Conservation (phyloP, 2,329 filamentous ascomycete genomes). For the Aspergillus eucalypticola region DNA sequence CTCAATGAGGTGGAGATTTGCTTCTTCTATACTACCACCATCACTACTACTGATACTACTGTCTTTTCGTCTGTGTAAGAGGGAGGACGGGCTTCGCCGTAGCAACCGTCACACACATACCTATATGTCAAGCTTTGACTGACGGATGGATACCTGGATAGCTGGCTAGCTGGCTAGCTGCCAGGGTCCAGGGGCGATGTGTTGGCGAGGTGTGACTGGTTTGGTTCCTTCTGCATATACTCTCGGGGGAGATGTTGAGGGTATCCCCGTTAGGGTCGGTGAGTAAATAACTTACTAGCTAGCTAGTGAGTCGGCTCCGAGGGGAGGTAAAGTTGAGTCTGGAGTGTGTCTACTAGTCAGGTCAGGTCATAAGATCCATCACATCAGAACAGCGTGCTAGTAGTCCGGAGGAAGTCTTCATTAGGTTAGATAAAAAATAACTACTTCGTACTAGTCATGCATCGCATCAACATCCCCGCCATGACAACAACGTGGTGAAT, state of each 20-base stretch:
- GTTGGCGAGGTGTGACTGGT: conserved; percentile 18
- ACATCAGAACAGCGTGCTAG: no score
- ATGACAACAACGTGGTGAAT: background rate
- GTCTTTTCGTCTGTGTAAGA: no score
- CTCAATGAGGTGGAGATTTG: no score
- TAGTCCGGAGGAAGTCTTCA: background rate
- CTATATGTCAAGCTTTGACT: conserved; percentile 10
- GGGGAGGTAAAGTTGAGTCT: no score
- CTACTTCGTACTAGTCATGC: background rate
- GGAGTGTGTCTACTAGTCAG: no score
- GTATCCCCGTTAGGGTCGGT: background rate
- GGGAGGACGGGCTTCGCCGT: background rate
- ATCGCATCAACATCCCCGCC: background rate
- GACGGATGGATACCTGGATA: no score
- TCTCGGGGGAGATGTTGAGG: no score
- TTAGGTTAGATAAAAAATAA: background rate
- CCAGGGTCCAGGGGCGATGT: conserved; percentile 8
- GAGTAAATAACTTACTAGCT: no score
- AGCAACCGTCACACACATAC: background rate
- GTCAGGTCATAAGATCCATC: no score
- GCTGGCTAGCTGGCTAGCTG: background rate
- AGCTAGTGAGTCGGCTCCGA: no score
- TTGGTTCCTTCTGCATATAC: background rate
- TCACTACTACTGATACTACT: no score
- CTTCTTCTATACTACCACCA: no score